Conservation (phyloP, 1,139 yeast genomes). For the Candida tunisiensis region DNA sequence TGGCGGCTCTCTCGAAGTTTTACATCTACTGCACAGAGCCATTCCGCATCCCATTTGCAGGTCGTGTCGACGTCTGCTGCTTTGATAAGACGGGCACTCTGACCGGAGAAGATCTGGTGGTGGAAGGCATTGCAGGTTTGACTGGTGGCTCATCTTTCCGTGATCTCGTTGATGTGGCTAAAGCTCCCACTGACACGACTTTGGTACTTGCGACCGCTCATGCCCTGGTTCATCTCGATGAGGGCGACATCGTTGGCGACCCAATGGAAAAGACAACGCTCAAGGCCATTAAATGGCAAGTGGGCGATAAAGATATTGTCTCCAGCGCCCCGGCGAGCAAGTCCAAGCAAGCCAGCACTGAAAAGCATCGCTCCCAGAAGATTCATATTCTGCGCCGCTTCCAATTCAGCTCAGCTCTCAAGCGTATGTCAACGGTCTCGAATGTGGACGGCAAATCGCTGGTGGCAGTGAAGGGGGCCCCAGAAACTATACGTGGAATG, state of each 20-base stretch:
- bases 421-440: slow-evolving; percentile 90
- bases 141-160: slow-evolving; percentile 27
- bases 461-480: slow-evolving; percentile 96
- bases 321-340: slow-evolving; percentile 4
- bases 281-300: slow-evolving; percentile 74
- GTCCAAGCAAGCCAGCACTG: too few relatives aligned
- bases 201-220: slow-evolving; percentile 88
- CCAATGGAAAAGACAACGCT: slow-evolving; percentile 98
- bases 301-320: slow-evolving; percentile 48
- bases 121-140: slow-evolving; percentile 92
- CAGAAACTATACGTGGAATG: slow-evolving; percentile 87
- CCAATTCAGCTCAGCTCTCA: slow-evolving; percentile 91
- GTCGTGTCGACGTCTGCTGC: slow-evolving; percentile 96
- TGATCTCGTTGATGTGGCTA: slow-evolving; percentile 38
- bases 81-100: slow-evolving; percentile 97
- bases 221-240: slow-evolving; percentile 83
- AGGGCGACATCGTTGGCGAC: slow-evolving; percentile 96
- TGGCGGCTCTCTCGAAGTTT: slow-evolving; percentile 72
- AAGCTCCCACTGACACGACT: slow-evolving; percentile 49
- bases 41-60: slow-evolving; percentile 94
- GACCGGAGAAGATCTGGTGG: slow-evolving; percentile 91
- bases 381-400: slow-evolving; percentile 77
- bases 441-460: slow-evolving; percentile 35
- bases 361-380: slow-evolving; percentile 19
- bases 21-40: slow-evolving; percentile 97